Percentiles rank a stretch among this genome's conserved stretches.
phyloP scores from a whole-genome alignment of 257 asterid genomes.

The Petunia axillaris region DNA sequence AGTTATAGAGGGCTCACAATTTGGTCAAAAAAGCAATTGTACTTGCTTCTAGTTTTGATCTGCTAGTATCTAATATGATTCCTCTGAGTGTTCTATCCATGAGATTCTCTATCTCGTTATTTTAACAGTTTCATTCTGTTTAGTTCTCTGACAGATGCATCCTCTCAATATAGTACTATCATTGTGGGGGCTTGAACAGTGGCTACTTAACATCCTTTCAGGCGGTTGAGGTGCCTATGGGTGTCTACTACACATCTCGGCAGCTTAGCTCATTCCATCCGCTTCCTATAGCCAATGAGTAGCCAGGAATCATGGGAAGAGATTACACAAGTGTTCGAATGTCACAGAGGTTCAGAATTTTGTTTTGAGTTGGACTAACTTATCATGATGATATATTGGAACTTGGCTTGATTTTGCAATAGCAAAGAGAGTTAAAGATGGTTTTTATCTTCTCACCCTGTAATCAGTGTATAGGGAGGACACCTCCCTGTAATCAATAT shows the following conservation, averaged over 20 bases:
- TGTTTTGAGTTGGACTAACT: neutral
- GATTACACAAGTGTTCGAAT: neutral
- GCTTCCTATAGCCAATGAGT: neutral
- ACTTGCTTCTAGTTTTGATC: slow-evolving; percentile 9
- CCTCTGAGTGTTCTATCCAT: neutral
- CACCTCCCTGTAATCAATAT: neutral
- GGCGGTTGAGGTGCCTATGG: neutral
- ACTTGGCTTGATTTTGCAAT: neutral
- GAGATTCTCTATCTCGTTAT: neutral
- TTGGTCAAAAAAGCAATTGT: neutral
- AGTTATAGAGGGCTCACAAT: neutral
- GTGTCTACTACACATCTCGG: neutral
- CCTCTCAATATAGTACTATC: neutral
- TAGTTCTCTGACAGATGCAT: neutral
- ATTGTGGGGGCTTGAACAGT: neutral
- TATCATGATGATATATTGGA: neutral
- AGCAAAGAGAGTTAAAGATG: neutral
- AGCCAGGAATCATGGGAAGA: neutral
- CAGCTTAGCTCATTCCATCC: neutral
- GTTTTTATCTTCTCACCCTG: slow-evolving; percentile 12
- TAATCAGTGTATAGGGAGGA: neutral
- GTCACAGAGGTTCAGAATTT: neutral
- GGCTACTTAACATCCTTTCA: neutral
- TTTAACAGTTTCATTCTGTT: neutral
- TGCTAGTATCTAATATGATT: neutral